A percentile compares a stretch with the other conserved stretches of the same genome.
Evolutionary conservation across 73 alveolate species (phyloP).

Genomic region (Paramecium octaurelia): DNA sequence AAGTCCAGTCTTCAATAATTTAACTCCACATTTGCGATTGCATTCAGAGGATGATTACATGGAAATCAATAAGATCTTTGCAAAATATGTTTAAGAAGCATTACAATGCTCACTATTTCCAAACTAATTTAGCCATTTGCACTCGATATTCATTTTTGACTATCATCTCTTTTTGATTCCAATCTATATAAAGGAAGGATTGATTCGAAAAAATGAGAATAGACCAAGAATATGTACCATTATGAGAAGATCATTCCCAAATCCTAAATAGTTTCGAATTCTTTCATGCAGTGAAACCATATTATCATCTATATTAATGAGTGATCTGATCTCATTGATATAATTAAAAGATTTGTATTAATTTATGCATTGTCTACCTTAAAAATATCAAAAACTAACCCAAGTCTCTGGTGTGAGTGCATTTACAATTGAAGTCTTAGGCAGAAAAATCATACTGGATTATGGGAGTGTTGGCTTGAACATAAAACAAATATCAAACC

Average conservation of each 20-base stretch:
- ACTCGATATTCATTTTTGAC: not conserved
- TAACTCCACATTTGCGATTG: not conserved
- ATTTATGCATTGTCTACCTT: not conserved
- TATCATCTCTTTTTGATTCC: conserved; percentile 22
- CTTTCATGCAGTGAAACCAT: not conserved
- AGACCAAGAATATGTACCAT: conserved; percentile 1
- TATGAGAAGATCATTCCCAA: not conserved
- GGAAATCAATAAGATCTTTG: not conserved
- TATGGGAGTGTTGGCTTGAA: conserved; percentile 23
- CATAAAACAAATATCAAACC: not conserved
- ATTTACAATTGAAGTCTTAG: not conserved
- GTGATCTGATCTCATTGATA: conserved; percentile 9
- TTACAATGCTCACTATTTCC: not conserved
- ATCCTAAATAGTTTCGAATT: not conserved
- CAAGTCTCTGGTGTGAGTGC: not conserved
- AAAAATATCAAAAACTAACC: not conserved
- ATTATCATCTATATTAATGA: not conserved
- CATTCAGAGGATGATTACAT: not conserved
- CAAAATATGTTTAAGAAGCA: not conserved
- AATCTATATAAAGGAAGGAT: not conserved
- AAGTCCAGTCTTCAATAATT: not conserved
- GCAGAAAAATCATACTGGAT: conserved; percentile 7
- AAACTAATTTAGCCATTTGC: not conserved
- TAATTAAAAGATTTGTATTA: not conserved
- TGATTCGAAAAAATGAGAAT: not conserved